Evolutionary conservation across 2,329 filamentous ascomycete species (phyloP), one percentile per base, ranked within the genome.

Genomic region (Cladosporium halotolerans): DNA sequence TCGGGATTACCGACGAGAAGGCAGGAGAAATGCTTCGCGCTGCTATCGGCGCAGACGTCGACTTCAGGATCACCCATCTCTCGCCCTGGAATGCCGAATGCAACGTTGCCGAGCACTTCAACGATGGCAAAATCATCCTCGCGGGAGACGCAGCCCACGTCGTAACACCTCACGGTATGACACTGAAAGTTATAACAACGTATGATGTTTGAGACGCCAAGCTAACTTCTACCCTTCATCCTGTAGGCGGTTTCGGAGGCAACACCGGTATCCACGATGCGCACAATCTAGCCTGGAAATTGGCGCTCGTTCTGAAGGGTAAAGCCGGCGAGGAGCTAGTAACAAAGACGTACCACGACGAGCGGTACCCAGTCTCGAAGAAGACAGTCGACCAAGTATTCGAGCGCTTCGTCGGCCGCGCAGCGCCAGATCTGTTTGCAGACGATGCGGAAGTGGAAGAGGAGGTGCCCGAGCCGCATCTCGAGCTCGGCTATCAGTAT

Each of bases 171-270:
- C 28, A 36, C 34, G 46, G 51, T 45, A 45, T 16, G 42, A 45
- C 9, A 33, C 42, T 32, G 16, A 43, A 23, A 45, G n/a, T n/a
- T 14, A 45, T 33, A 45, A 16, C 42, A 13, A 45, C 9, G 14
- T 14, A 16, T 14, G 11, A 33, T 45, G 23, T 33, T 33, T 33
- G 42, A 45, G 28, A 43, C n/a, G 11, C 42, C 79, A 81, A 59
- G 80, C 79, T 1, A 78, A 45, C 23, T 45, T 33, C 23, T 16
- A 28, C 10, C 3, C 28, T 33, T 14, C 23, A 33, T 33, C 32
- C 13, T 45, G 28, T 45, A 45, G 42, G 42, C 14, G 42, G 42
- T 16, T 45, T 45, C 13, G 42, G 42, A 45, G 42, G 82, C 75
- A 57, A 57, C 33, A 54, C 52, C 33, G 52, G 55, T 10, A 50